Percentiles rank a stretch among this genome's conserved stretches.
phyloP scores from a whole-genome alignment of 2,329 filamentous ascomycete genomes.

The Beauveria caledonica region DNA sequence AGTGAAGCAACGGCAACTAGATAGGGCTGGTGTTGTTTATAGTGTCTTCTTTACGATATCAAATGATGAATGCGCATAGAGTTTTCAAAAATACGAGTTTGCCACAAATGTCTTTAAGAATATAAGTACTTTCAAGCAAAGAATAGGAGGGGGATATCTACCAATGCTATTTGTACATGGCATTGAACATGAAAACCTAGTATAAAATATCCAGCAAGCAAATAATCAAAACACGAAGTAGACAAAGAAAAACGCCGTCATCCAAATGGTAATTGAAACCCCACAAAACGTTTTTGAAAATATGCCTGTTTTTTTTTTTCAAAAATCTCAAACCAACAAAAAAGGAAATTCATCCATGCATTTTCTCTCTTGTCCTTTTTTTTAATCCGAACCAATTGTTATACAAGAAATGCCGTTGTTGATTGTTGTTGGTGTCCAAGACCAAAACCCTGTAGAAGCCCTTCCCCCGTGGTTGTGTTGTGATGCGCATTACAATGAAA shows the following conservation, averaged over 20 bases:
- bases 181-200: not conserved
- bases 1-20: not conserved
- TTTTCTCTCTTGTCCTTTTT: not conserved
- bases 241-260: not conserved
- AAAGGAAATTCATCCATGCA: not conserved
- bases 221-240: not conserved
- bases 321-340: not conserved
- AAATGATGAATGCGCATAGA: no score
- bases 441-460: no score
- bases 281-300: not conserved
- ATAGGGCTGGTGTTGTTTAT: no score
- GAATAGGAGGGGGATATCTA: not conserved
- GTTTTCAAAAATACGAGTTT: no score
- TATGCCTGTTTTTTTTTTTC: not conserved
- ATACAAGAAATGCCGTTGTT: not conserved
- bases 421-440: no score
- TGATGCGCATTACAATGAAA: not conserved
- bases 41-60: no score
- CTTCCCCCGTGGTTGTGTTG: not conserved
- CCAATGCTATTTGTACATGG: constrained; percentile 8
- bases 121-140: no score
- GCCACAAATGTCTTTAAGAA: no score
- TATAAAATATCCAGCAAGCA: not conserved
- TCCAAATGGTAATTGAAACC: not conserved
- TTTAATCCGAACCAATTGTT: not conserved